Evolutionary conservation across 345 rosid genomes (phyloP).

Genomic region (Camelina sativa): DNA sequence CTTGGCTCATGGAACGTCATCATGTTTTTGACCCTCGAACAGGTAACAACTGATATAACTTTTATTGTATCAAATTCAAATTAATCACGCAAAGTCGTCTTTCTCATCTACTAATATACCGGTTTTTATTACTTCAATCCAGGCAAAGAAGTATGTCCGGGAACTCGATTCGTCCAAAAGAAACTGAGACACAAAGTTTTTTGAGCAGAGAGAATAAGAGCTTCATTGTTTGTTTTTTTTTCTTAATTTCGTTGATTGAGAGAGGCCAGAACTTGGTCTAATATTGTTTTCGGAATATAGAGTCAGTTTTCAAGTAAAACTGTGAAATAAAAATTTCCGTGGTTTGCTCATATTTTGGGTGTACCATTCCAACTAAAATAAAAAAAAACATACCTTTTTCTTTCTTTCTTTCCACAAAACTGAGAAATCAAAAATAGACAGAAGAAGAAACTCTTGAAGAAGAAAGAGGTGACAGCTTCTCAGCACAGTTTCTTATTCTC

Average conservation of each 20-base stretch:
- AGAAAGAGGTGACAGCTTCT: slow-evolving; percentile 21
- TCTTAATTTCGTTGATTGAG: slow-evolving; percentile 26
- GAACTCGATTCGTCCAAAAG: slow-evolving; percentile 40
- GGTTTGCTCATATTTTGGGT: slow-evolving; percentile 29
- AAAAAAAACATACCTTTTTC: slow-evolving; percentile 4
- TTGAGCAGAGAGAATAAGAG: slow-evolving; percentile 38
- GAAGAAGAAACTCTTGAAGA: slow-evolving; percentile 22
- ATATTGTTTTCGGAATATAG: slow-evolving; percentile 27
- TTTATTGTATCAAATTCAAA: neutral
- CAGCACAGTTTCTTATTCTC: slow-evolving; percentile 66
- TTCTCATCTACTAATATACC: slow-evolving; percentile 1
- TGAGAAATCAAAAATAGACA: neutral
- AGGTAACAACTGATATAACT: slow-evolving; percentile 51
- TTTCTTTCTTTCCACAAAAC: slow-evolving; percentile 18
- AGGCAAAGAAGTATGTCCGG: slow-evolving; percentile 48
- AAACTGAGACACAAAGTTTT: slow-evolving; percentile 23
- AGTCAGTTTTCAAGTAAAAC: slow-evolving; percentile 27
- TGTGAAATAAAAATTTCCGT: slow-evolving; percentile 34
- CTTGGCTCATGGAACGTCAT: slow-evolving; percentile 99
- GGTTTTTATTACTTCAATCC: slow-evolving; percentile 15
- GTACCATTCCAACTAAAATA: slow-evolving; percentile 24
- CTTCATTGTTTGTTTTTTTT: slow-evolving; percentile 23
- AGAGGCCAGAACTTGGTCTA: slow-evolving; percentile 35
- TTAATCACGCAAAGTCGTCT: neutral
- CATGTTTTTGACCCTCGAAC: slow-evolving; percentile 96